Percentiles rank a stretch among this genome's conserved stretches.
phyloP scores from a whole-genome alignment of 192 early-diverging fungal species.

The Jimgerdemannia flammicorona region DNA sequence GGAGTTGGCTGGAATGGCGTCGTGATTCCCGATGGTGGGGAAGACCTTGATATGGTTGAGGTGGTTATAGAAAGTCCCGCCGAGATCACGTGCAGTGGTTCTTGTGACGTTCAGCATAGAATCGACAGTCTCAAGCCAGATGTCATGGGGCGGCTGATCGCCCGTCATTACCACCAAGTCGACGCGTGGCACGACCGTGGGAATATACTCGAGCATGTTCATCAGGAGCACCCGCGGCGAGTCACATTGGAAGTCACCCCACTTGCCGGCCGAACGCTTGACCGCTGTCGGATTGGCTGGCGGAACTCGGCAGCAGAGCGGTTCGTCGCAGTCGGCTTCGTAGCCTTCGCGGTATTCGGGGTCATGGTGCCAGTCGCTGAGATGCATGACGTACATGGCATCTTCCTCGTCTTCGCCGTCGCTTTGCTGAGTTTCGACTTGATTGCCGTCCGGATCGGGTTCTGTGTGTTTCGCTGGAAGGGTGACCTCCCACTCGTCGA shows the following conservation, averaged over 20 bases:
- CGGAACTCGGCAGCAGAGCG: conserved; percentile 14
- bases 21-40: conserved; percentile 16
- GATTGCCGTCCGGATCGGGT: background rate
- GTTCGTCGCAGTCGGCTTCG: conserved; percentile 16
- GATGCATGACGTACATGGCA: background rate
- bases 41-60: background rate
- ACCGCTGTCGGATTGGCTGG: conserved; percentile 2
- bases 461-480: background rate
- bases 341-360: conserved; percentile 15
- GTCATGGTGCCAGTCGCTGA: conserved; percentile 17
- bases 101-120: background rate
- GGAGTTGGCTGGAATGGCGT: conserved; percentile 11
- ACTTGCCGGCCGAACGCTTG: conserved; percentile 10
- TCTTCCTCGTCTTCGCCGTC: background rate
- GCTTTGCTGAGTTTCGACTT: background rate
- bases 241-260: conserved; percentile 16
- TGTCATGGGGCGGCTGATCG: conserved; percentile 15
- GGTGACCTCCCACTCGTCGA: background rate
- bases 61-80: background rate
- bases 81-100: background rate
- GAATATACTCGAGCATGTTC: conserved; percentile 10
- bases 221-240: background rate
- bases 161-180: conserved; percentile 11
- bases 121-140: conserved; percentile 10
- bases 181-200: conserved; percentile 10